phyloP scores from a whole-genome alignment of 2,329 filamentous ascomycete species.

The Aspergillus costaricaensis region DNA sequence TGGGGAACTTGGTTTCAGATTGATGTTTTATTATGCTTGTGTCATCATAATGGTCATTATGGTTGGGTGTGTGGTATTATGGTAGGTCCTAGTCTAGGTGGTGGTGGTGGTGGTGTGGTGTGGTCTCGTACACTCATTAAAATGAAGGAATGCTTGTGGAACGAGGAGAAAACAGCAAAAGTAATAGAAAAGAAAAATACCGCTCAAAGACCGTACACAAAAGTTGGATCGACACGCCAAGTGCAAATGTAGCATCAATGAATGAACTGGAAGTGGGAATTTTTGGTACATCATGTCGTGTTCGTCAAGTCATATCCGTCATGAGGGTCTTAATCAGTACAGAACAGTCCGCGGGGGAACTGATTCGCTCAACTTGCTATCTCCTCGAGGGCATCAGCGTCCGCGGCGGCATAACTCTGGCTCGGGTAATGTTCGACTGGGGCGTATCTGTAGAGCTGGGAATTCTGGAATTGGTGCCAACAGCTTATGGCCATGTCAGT shows the following conservation, averaged over 20 bases:
- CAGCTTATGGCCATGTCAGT: constrained; percentile 34
- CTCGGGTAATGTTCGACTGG: constrained; percentile 30
- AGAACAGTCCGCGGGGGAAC: not conserved
- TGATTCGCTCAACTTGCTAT: not conserved
- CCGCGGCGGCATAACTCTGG: constrained; percentile 17
- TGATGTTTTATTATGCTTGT: not conserved
- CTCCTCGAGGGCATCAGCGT: constrained; percentile 26
- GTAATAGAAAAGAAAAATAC: not conserved
- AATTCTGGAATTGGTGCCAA: constrained; percentile 49
- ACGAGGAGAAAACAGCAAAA: no score
- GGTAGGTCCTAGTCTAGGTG: not conserved
- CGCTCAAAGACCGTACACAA: not conserved
- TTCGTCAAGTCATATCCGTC: constrained; percentile 15
- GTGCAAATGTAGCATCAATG: not conserved
- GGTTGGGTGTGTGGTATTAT: not conserved
- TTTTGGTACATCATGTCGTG: constrained; percentile 8
- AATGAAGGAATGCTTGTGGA: not conserved
- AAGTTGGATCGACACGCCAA: not conserved
- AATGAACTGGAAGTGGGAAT: not conserved
- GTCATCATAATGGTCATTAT: not conserved
- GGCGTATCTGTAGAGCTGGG: constrained; percentile 32
- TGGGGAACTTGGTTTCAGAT: not conserved
- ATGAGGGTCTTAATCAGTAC: not conserved
- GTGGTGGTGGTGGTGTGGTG: not conserved
- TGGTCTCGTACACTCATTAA: not conserved